These are phyloP conservation scores for Auricularia cornea DNA, from an alignment of 768 basidiomycete species.

Conservation along the genomic window DNA sequence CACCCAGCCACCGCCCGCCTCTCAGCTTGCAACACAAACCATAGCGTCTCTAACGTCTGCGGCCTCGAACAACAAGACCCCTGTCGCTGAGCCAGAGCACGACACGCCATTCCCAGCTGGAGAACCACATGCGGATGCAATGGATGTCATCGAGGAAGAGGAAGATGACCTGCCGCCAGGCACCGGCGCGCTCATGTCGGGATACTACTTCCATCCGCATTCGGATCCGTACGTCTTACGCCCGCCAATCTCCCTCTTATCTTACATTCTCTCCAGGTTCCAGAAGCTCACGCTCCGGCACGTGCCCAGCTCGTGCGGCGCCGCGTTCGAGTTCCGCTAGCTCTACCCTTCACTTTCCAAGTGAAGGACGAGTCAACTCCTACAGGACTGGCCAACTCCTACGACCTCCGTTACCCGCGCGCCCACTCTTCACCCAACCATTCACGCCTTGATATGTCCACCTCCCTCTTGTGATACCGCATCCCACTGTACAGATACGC, in stretches of 20 bases:
- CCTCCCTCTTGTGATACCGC: too few species aligned
- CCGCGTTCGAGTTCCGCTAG: constrained; percentile 83
- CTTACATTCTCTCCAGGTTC: constrained; percentile 43
- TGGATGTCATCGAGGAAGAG: constrained; percentile 4
- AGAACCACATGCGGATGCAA: background rate
- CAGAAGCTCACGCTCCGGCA: constrained; percentile 82
- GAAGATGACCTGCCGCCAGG: constrained; percentile 5
- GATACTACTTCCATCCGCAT: constrained; percentile 91
- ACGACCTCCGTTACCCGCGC: too few species aligned
- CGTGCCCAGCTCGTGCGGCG: constrained; percentile 61
- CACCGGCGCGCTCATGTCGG: constrained; percentile 61
- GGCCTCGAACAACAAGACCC: too few species aligned
- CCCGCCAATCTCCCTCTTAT: background rate
- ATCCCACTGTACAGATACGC: too few species aligned
- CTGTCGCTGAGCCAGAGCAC: constrained; percentile 34
- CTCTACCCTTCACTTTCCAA: too few species aligned
- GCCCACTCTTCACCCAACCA: too few species aligned
- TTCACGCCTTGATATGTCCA: too few species aligned
- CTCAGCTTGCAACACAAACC: constrained; percentile 29
- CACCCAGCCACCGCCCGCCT: constrained; percentile 21
- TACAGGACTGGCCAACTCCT: too few species aligned
- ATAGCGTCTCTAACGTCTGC: constrained; percentile 32
- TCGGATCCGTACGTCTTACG: constrained; percentile 70
- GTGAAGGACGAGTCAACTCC: too few species aligned
- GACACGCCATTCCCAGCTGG: background rate